Evolutionary conservation across 768 basidiomycete genomes (phyloP).

Genomic region (Rhizopogon vulgaris): DNA sequence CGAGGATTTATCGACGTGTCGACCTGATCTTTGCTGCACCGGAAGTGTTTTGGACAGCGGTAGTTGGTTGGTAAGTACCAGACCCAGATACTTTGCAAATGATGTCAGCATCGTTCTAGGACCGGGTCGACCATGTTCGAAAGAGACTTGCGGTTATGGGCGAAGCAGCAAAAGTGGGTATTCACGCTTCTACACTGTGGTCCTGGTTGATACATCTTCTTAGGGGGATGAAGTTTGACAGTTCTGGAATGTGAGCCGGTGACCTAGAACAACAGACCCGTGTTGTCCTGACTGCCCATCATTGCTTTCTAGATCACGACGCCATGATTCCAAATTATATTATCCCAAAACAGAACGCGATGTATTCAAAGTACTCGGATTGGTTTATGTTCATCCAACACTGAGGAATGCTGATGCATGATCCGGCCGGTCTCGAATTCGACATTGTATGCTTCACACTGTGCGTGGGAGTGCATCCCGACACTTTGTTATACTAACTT

Average conservation of each 20-base stretch:
- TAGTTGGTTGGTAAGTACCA: conserved; percentile 71
- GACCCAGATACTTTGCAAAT: background rate
- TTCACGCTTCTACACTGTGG: background rate
- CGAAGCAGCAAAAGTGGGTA: conserved; percentile 53
- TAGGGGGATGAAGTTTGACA: conserved; percentile 82
- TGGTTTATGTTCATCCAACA: conserved; percentile 66
- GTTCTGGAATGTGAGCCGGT: conserved; percentile 62
- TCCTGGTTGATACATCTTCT: conserved; percentile 2
- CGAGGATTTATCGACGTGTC: conserved; percentile 56
- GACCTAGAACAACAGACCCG: background rate
- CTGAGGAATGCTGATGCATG: conserved; percentile 66
- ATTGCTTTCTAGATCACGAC: conserved; percentile 41
- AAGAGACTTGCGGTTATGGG: conserved; percentile 73
- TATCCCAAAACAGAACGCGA: conserved; percentile 62
- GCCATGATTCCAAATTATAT: conserved; percentile 56
- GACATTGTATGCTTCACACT: background rate
- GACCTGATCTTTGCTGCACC: conserved; percentile 81
- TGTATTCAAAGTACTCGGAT: conserved; percentile 63
- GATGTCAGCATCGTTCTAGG: conserved; percentile 32
- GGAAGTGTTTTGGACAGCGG: conserved; percentile 80
- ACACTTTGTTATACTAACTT: background rate
- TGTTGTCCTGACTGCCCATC: background rate
- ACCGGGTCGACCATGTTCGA: conserved; percentile 89
- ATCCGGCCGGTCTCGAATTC: background rate
- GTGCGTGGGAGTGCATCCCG: background rate